These are phyloP conservation scores for Mycena floridula DNA, from an alignment of 768 basidiomycete species.

Conservation along the genomic window DNA sequence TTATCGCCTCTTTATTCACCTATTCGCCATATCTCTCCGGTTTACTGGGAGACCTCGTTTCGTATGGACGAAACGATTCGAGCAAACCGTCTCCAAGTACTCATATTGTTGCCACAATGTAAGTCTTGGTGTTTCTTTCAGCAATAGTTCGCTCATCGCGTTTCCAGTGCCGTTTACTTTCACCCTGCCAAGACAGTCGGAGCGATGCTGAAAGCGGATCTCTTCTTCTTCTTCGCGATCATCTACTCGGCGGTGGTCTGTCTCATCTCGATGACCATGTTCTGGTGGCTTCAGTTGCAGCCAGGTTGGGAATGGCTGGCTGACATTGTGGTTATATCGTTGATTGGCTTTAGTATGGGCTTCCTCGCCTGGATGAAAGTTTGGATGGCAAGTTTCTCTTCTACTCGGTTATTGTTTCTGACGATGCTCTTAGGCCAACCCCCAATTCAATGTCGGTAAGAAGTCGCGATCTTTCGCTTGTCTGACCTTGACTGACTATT, in stretches of 20 bases:
- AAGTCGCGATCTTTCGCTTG: not conserved
- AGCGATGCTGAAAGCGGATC: slow-evolving; percentile 86
- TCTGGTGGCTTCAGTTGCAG: slow-evolving; percentile 70
- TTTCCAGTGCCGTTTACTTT: slow-evolving; percentile 70
- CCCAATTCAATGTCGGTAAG: slow-evolving; percentile 83
- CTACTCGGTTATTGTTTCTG: not conserved
- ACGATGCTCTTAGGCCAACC: slow-evolving; percentile 42
- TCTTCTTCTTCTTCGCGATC: slow-evolving; percentile 69
- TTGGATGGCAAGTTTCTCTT: slow-evolving; percentile 53
- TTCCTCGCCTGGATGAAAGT: slow-evolving; percentile 86
- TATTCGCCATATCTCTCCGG: slow-evolving; percentile 73
- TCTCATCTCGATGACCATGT: slow-evolving; percentile 68
- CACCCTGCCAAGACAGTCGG: slow-evolving; percentile 93
- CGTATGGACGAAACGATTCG: slow-evolving; percentile 39
- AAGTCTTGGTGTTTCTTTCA: slow-evolving; percentile 21
- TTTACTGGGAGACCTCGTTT: slow-evolving; percentile 56
- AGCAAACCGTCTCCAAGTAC: slow-evolving; percentile 67
- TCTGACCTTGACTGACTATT: slow-evolving; percentile 1
- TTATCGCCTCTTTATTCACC: slow-evolving; percentile 88
- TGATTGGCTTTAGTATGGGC: slow-evolving; percentile 82
- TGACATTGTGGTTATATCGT: slow-evolving; percentile 66
- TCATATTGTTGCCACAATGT: slow-evolving; percentile 94
- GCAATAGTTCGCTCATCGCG: not conserved
- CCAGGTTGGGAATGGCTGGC: slow-evolving; percentile 72
- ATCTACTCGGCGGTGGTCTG: slow-evolving; percentile 69